Evolutionary conservation across 441 rosid genomes (phyloP).

Genomic region (Codiaeum variegatum): DNA sequence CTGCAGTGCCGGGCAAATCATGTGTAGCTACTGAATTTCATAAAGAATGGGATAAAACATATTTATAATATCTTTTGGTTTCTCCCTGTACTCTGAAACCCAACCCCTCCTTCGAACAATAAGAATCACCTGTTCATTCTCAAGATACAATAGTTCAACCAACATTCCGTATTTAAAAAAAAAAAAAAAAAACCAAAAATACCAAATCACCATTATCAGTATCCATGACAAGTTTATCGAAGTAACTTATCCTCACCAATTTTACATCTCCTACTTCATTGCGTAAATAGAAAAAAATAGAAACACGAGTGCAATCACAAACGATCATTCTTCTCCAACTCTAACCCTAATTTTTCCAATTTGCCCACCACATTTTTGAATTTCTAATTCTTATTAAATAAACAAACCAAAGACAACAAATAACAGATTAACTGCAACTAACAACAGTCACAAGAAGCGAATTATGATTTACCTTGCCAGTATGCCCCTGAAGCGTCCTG

Average conservation of each 20-base stretch:
- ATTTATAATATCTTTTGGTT: not conserved
- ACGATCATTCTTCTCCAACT: not conserved
- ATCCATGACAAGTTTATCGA: not conserved
- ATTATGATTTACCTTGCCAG: constrained; percentile 64
- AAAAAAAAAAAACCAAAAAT: not conserved
- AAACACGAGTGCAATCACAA: not conserved
- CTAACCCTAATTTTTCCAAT: not conserved
- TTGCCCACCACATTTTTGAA: not conserved
- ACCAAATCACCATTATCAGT: not conserved
- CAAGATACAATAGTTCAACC: not conserved
- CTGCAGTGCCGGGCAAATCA: not conserved
- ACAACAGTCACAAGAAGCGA: not conserved
- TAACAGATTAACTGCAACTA: not conserved
- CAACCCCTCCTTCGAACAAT: not conserved
- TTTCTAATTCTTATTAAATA: not conserved
- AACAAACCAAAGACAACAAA: not conserved
- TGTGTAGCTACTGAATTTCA: not conserved
- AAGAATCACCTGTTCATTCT: not conserved
- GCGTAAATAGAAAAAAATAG: too few species aligned
- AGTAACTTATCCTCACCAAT: not conserved
- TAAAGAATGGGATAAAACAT: not conserved
- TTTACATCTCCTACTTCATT: not conserved
- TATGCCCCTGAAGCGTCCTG: constrained; percentile 91
- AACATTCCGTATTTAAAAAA: not conserved
- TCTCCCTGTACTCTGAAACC: not conserved